Evolutionary conservation across 1,284 basidiomycete genomes (phyloP).

Genomic region (Ceratobasidium sp.): DNA sequence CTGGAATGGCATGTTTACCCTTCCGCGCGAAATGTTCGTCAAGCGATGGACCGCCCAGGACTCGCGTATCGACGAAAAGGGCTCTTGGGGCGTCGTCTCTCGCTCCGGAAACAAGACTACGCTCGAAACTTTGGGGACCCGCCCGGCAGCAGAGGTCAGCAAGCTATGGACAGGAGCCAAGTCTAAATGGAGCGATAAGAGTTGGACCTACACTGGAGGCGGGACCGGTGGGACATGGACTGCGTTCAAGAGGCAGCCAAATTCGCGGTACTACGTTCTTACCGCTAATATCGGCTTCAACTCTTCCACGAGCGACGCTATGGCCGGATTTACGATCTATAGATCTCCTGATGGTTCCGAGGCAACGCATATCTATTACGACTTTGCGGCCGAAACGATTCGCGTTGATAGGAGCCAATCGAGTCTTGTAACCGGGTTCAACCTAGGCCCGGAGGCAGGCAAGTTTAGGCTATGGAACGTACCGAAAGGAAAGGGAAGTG

Average conservation of each 20-base stretch:
- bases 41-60: slow-evolving; percentile 33
- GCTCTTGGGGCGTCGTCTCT: slow-evolving; percentile 42
- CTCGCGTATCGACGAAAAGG: slow-evolving; percentile 23
- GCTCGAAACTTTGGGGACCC: slow-evolving; percentile 40
- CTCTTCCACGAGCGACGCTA: slow-evolving; percentile 4
- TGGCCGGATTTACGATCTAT: slow-evolving; percentile 41
- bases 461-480: slow-evolving; percentile 38
- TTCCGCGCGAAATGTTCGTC: slow-evolving; percentile 44
- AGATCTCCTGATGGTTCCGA: slow-evolving; percentile 35
- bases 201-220: slow-evolving; percentile 12
- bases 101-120: slow-evolving; percentile 5
- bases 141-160: slow-evolving; percentile 29
- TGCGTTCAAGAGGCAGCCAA: slow-evolving; percentile 16
- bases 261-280: slow-evolving; percentile 30
- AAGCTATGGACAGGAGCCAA: slow-evolving; percentile 8
- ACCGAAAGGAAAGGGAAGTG: slow-evolving; percentile 1
- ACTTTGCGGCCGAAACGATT: slow-evolving; percentile 38
- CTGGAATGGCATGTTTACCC: slow-evolving; percentile 41
- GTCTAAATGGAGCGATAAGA: slow-evolving; percentile 40
- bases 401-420: slow-evolving; percentile 39
- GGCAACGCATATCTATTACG: slow-evolving; percentile 34
- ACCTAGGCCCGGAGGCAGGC: slow-evolving; percentile 17
- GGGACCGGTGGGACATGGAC: slow-evolving; percentile 10
- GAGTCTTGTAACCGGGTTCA: slow-evolving; percentile 41
- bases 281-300: slow-evolving; percentile 35